A percentile compares a stretch with the other conserved stretches of the same genome.
These are phyloP conservation scores for Rhodotorula sp. DNA, from an alignment of 1,284 basidiomycete species.

Conservation along the genomic window DNA sequence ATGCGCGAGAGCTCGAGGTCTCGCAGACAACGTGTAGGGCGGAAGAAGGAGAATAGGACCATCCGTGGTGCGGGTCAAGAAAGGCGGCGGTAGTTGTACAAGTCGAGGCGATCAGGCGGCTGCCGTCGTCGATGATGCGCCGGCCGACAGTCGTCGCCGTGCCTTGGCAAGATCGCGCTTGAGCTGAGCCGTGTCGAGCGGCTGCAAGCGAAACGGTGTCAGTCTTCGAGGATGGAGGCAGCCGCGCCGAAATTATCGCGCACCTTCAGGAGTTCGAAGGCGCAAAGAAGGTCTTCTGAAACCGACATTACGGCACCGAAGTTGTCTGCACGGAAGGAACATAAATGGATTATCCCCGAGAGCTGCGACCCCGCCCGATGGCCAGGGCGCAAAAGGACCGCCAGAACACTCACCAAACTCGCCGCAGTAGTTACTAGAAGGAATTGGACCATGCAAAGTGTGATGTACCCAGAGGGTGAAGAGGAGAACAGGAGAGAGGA, in stretches of 20 bases:
- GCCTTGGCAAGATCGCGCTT: slow-evolving; percentile 38
- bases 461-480: background rate
- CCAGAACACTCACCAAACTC: slow-evolving; percentile 48
- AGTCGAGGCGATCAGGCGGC: background rate
- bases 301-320: slow-evolving; percentile 87
- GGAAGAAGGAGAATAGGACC: no score
- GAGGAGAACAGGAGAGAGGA: background rate
- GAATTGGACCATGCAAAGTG: no score
- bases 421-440: slow-evolving; percentile 78
- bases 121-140: background rate
- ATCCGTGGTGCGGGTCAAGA: background rate
- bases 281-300: slow-evolving; percentile 93
- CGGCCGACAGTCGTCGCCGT: slow-evolving; percentile 13
- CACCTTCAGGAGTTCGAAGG: slow-evolving; percentile 89
- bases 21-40: no score
- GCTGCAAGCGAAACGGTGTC: slow-evolving; percentile 5
- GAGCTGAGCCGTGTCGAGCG: slow-evolving; percentile 32
- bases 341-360: background rate
- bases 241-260: background rate
- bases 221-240: no score
- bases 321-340: slow-evolving; percentile 61
- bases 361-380: background rate
- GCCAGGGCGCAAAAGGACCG: background rate
- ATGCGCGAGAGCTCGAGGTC: no score
- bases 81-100: background rate